Evolutionary conservation across 2,329 filamentous ascomycete species (phyloP).

Genomic region (Ascochyta fabae): DNA sequence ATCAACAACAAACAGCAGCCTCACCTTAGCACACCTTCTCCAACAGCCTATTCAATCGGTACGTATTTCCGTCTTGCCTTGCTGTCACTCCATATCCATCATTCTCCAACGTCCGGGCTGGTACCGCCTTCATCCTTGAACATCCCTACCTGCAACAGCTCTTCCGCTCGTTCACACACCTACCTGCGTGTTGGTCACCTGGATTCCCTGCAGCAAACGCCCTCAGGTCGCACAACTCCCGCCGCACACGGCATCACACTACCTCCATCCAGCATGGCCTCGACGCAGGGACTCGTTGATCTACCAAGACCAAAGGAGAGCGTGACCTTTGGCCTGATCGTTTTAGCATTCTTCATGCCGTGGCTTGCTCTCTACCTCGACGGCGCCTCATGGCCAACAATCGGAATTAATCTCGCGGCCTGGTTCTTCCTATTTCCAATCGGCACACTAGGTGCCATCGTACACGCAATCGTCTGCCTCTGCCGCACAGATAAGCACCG

Average conservation of each 20-base stretch:
- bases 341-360: constrained; percentile 24
- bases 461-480: constrained; percentile 23
- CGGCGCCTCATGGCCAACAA: constrained; percentile 15
- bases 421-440: constrained; percentile 9
- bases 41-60: constrained; percentile 24
- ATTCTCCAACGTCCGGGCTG: constrained; percentile 6
- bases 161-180: constrained; percentile 4
- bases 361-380: constrained; percentile 31
- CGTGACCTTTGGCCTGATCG: constrained; percentile 15
- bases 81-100: constrained; percentile 3
- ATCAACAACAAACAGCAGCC: constrained; percentile 14
- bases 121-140: constrained; percentile 6
- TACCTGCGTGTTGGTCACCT: constrained; percentile 5
- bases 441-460: background rate
- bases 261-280: constrained; percentile 6
- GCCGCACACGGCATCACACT: background rate
- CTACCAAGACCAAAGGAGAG: constrained; percentile 16
- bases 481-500: constrained; percentile 14
- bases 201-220: background rate
- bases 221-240: background rate
- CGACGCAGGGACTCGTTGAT: background rate
- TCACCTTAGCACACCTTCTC: constrained; percentile 11
- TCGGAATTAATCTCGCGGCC: constrained; percentile 13
- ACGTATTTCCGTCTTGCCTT: constrained; percentile 24
- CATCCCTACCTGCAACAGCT: constrained; percentile 13